These are phyloP conservation scores for Fragaria vesca DNA, from an alignment of 306 rosid species.

Conservation along the genomic window DNA sequence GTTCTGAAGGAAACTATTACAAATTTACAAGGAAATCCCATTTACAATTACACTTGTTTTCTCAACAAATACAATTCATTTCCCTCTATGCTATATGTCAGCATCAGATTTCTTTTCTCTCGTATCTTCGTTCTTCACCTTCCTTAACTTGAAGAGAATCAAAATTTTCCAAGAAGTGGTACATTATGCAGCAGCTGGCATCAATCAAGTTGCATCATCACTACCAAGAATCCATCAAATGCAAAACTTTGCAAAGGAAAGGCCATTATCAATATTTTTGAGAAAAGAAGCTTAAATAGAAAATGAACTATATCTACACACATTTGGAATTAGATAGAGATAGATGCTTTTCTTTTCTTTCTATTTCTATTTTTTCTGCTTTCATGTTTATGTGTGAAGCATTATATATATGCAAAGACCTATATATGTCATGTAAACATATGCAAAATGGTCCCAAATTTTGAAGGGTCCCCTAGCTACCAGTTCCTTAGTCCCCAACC, in stretches of 20 bases:
- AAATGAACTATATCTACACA: neutral
- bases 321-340: conserved; percentile 5
- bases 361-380: neutral
- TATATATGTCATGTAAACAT: conserved; percentile 37
- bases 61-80: conserved; percentile 40
- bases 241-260: conserved; percentile 40
- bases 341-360: conserved; percentile 32
- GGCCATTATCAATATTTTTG: conserved; percentile 25
- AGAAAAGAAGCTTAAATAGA: conserved; percentile 27
- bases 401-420: conserved; percentile 18
- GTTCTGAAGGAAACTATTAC: neutral
- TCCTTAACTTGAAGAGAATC: conserved; percentile 26
- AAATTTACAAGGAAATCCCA: neutral
- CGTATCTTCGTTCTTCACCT: neutral
- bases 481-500: conserved; percentile 36
- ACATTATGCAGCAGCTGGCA: conserved; percentile 55
- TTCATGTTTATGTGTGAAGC: conserved; percentile 36
- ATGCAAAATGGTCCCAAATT: conserved; percentile 83
- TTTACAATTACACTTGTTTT: neutral
- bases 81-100: conserved; percentile 34
- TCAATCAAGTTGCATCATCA: conserved; percentile 34
- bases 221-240: conserved; percentile 41
- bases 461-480: conserved; percentile 3
- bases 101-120: conserved; percentile 2
- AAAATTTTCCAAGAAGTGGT: conserved; percentile 44